Conservation (phyloP, 441 rosid genomes). For the Melastoma candidum region DNA sequence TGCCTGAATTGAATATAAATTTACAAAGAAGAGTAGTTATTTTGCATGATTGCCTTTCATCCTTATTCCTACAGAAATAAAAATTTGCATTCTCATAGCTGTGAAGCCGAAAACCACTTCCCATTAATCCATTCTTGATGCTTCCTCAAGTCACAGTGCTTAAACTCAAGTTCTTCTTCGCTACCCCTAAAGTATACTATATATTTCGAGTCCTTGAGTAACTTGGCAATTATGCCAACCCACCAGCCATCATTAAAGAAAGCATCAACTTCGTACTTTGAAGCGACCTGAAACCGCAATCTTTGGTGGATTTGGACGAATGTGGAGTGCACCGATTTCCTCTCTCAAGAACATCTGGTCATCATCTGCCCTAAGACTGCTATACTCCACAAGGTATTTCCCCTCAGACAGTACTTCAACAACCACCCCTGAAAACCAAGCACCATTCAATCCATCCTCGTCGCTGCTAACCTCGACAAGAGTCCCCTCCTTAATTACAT, state of each 20-base stretch:
- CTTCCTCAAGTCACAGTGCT: constrained; percentile 49
- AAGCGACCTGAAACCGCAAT: constrained; percentile 25
- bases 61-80: too few species aligned
- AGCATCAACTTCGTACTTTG: constrained; percentile 60
- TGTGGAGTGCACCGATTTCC: constrained; percentile 31
- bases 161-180: constrained; percentile 38
- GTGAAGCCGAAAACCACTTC: constrained; percentile 44
- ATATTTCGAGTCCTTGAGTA: constrained; percentile 36
- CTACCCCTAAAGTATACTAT: constrained; percentile 39
- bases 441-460: constrained; percentile 84
- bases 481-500: constrained; percentile 27
- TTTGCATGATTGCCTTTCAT: too few species aligned
- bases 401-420: constrained; percentile 29
- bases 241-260: constrained; percentile 84
- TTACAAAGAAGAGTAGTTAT: too few species aligned
- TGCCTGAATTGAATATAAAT: too few species aligned
- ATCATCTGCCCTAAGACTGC: constrained; percentile 57
- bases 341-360: constrained; percentile 62
- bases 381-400: constrained; percentile 53
- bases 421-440: constrained; percentile 69
- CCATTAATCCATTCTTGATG: constrained; percentile 76
- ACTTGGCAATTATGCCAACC: constrained; percentile 58
- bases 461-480: constrained; percentile 66
- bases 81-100: constrained; percentile 23
- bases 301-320: constrained; percentile 63